Conservation (phyloP, 352 stramenopile species). For the Thalassiosira sp. region DNA sequence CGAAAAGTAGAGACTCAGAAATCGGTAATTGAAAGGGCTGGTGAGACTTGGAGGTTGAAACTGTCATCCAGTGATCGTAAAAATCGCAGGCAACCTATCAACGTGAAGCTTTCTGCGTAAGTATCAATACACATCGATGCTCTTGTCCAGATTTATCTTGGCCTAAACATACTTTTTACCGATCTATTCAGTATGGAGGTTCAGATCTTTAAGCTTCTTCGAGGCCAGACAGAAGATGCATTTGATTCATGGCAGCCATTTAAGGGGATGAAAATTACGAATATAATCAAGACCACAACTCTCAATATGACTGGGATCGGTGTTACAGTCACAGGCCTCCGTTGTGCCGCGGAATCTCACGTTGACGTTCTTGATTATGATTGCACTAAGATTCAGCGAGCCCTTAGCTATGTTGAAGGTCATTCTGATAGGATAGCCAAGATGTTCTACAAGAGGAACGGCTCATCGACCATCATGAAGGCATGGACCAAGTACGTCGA, state of each 20-base stretch:
- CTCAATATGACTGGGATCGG: not conserved
- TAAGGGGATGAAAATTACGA: not conserved
- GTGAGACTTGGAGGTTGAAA: constrained; percentile 2
- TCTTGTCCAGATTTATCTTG: not conserved
- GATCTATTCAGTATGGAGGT: not conserved
- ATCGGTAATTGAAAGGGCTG: not conserved
- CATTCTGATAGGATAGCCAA: not conserved
- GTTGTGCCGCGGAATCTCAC: not conserved
- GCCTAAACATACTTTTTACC: not conserved
- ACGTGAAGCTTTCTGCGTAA: not conserved
- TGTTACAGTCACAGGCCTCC: not conserved
- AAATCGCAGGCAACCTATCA: constrained; percentile 1
- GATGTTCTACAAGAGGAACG: constrained; percentile 1
- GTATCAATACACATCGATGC: not conserved
- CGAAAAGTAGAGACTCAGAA: not conserved
- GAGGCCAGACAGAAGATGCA: not conserved
- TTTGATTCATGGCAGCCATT: constrained; percentile 1
- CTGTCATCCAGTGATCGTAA: not conserved
- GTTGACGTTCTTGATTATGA: not conserved
- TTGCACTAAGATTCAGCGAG: not conserved
- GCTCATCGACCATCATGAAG: constrained; percentile 1
- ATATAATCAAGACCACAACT: not conserved
- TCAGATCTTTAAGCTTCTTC: not conserved
- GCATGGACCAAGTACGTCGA: not conserved
- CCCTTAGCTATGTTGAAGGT: not conserved